A percentile compares a stretch with the other conserved stretches of the same genome.
These are phyloP conservation scores for Kodamaea jinghongensis DNA, from an alignment of 805 yeast genomes.

Conservation along the genomic window DNA sequence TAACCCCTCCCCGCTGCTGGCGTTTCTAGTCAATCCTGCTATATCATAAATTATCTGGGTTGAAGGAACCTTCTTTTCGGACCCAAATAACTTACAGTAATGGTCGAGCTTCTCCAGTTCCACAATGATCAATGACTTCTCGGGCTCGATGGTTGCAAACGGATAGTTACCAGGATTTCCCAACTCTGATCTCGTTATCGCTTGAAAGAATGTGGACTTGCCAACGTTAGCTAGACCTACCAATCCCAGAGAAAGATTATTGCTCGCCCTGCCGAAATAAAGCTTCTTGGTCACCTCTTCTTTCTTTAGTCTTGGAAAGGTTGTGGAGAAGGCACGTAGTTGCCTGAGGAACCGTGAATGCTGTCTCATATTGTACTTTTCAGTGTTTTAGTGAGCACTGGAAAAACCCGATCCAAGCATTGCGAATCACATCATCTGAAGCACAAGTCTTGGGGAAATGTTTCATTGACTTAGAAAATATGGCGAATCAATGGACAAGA, in stretches of 20 bases:
- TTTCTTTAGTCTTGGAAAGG: slow-evolving; percentile 3
- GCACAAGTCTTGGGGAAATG: no score
- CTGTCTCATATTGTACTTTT: no score
- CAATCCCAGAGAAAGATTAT: slow-evolving; percentile 39
- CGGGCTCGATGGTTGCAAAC: slow-evolving; percentile 75
- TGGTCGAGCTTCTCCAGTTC: slow-evolving; percentile 40
- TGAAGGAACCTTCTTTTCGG: slow-evolving; percentile 53
- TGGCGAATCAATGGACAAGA: no score
- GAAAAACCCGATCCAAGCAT: no score
- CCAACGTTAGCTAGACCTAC: slow-evolving; percentile 64
- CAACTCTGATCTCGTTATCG: slow-evolving; percentile 57
- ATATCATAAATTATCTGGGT: slow-evolving; percentile 60
- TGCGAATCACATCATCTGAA: no score
- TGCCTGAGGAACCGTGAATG: not conserved
- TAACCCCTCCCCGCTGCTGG: slow-evolving; percentile 60
- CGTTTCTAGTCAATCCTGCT: slow-evolving; percentile 59
- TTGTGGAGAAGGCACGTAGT: slow-evolving; percentile 3
- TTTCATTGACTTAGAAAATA: no score
- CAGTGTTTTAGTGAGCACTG: no score
- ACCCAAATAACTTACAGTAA: slow-evolving; percentile 46
- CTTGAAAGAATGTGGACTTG: slow-evolving; percentile 45
- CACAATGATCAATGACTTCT: slow-evolving; percentile 37
- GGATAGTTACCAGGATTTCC: slow-evolving; percentile 59
- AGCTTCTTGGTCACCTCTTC: slow-evolving; percentile 6
- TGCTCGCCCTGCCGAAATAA: slow-evolving; percentile 34